Evolutionary conservation across 1,139 yeast genomes (phyloP).

Genomic region (Arxiozyma slooffiae): DNA sequence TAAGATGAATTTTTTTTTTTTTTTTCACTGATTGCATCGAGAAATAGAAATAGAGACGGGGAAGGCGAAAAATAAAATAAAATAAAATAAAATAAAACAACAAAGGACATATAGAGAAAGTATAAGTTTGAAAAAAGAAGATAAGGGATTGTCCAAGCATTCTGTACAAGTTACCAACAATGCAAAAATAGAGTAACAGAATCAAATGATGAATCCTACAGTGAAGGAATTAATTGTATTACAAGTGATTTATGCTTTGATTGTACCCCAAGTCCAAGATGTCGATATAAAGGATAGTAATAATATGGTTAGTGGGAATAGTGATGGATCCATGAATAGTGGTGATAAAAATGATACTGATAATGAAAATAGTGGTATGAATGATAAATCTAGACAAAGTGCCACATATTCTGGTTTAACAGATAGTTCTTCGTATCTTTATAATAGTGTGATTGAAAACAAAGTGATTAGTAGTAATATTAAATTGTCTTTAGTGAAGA

Average conservation of each 20-base stretch:
- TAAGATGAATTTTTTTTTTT: too few relatives aligned
- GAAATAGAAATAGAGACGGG: too few relatives aligned
- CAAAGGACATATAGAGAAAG: too few relatives aligned
- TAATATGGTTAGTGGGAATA: background rate
- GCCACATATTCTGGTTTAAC: background rate
- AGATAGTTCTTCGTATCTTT: background rate
- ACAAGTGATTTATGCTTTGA: slow-evolving; percentile 23
- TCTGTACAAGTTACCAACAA: too few relatives aligned
- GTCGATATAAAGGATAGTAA: slow-evolving; percentile 2
- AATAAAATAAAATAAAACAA: too few relatives aligned
- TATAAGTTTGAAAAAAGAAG: too few relatives aligned
- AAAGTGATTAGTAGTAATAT: slow-evolving; percentile 16
- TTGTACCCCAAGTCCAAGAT: slow-evolving; percentile 14
- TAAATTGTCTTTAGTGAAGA: slow-evolving; percentile 25
- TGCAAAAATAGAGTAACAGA: background rate
- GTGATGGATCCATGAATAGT: slow-evolving; percentile 2
- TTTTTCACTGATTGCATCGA: too few relatives aligned
- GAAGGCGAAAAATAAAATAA: too few relatives aligned
- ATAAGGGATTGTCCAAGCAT: background rate
- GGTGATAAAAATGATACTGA: background rate
- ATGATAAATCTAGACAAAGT: background rate
- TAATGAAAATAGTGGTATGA: too few relatives aligned
- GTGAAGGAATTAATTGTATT: slow-evolving; percentile 25
- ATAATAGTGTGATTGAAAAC: slow-evolving; percentile 2
- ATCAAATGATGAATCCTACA: slow-evolving; percentile 11